phyloP scores from a whole-genome alignment of 2,329 filamentous ascomycete genomes.

The Davidsoniella eucalypti region DNA sequence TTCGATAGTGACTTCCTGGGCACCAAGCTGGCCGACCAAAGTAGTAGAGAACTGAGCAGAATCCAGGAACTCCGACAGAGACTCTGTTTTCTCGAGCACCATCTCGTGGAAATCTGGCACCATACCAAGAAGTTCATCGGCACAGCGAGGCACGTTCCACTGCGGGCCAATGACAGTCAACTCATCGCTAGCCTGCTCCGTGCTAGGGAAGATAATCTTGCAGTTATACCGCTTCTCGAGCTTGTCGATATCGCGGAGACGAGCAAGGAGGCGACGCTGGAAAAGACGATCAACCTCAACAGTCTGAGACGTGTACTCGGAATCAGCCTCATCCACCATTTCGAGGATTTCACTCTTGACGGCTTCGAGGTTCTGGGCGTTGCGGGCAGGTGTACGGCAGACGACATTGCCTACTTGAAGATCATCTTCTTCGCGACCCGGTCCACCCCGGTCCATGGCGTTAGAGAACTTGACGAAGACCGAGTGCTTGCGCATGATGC shows the following conservation, averaged over 20 bases:
- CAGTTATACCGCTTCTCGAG: constrained; percentile 99
- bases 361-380: constrained; percentile 88
- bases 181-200: constrained; percentile 90
- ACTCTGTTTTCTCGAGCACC: constrained; percentile 57
- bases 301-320: constrained; percentile 87
- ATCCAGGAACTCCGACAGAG: constrained; percentile 66
- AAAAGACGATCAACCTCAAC: constrained; percentile 90
- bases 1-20: constrained; percentile 75
- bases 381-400: constrained; percentile 89
- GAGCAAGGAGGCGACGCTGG: constrained; percentile 81
- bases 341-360: constrained; percentile 99
- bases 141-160: constrained; percentile 93
- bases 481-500: constrained; percentile 99
- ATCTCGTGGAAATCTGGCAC: constrained; percentile 93
- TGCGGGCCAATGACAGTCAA: constrained; percentile 92
- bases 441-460: constrained; percentile 87
- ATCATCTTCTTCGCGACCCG: constrained; percentile 92
- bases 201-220: constrained; percentile 97
- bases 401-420: constrained; percentile 99
- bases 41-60: constrained; percentile 68
- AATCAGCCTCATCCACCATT: constrained; percentile 95
- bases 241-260: constrained; percentile 78
- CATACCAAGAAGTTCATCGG: constrained; percentile 94
- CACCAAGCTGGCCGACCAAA: constrained; percentile 67
- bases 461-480: constrained; percentile 99